These are phyloP conservation scores for bread wheat (Triticum aestivum) DNA, from an alignment of 176 grass and related monocot species.

Conservation along the genomic window DNA sequence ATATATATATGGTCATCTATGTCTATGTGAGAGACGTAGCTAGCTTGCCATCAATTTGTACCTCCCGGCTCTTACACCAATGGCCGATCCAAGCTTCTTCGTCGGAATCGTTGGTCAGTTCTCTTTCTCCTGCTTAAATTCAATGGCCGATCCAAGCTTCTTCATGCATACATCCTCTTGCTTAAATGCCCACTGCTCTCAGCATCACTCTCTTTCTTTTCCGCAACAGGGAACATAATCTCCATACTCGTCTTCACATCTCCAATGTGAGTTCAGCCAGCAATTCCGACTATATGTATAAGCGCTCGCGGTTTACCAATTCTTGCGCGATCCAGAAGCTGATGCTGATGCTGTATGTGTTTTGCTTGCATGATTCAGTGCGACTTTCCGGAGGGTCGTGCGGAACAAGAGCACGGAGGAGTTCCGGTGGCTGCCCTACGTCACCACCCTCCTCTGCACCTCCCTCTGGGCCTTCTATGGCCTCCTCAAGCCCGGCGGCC, in stretches of 20 bases:
- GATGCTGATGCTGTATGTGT: neutral
- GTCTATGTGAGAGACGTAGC: neutral
- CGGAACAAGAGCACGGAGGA: conserved; percentile 61
- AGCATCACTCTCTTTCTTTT: neutral
- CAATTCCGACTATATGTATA: too few relatives aligned
- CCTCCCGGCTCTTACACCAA: conserved; percentile 6
- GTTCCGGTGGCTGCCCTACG: conserved; percentile 73
- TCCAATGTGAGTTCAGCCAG: conserved; percentile 54
- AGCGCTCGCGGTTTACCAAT: neutral
- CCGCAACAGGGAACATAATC: conserved; percentile 67
- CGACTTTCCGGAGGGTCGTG: conserved; percentile 75
- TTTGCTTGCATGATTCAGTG: conserved; percentile 15
- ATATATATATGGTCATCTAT: neutral
- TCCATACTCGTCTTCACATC: conserved; percentile 80
- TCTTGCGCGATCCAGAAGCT: neutral
- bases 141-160: too few relatives aligned
- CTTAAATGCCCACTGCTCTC: neutral
- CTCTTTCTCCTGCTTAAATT: neutral
- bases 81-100: conserved; percentile 66
- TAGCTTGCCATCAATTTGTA: neutral
- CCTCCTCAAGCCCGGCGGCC: conserved; percentile 58
- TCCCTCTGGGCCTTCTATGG: conserved; percentile 85
- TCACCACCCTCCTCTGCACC: conserved; percentile 61
- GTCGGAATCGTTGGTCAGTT: conserved; percentile 60
- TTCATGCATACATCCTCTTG: neutral